These are phyloP conservation scores for Phialemonium atrogriseum DNA, from an alignment of 2,329 filamentous ascomycete species.

Conservation along the genomic window DNA sequence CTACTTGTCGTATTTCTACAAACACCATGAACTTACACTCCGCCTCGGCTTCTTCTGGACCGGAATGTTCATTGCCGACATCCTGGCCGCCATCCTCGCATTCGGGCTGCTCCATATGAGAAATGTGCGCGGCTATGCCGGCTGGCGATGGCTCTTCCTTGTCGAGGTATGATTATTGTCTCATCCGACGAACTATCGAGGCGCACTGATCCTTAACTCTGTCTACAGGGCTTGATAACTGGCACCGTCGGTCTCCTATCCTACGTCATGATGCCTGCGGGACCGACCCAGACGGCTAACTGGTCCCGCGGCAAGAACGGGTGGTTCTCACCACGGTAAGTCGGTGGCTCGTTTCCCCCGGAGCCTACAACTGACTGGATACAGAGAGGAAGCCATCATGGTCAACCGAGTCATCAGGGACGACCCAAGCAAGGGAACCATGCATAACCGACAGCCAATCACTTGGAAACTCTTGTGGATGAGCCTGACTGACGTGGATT, in stretches of 20 bases:
- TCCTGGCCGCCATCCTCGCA: constrained; percentile 27
- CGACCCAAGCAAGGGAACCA: constrained; percentile 49
- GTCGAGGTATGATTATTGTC: constrained; percentile 42
- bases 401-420: constrained; percentile 52
- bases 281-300: constrained; percentile 41
- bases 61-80: constrained; percentile 29
- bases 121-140: constrained; percentile 23
- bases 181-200: too few species aligned
- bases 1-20: too few species aligned
- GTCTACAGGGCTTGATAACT: constrained; percentile 29
- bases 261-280: constrained; percentile 46
- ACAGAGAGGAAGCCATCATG: constrained; percentile 50
- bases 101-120: constrained; percentile 30
- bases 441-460: constrained; percentile 53
- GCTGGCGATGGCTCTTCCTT: constrained; percentile 44
- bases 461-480: constrained; percentile 40
- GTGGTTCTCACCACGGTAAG: constrained; percentile 47
- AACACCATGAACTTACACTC: constrained; percentile 28
- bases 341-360: not conserved
- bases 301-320: constrained; percentile 45
- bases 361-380: rapidly evolving
- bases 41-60: constrained; percentile 32
- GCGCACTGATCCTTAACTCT: too few species aligned
- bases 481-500: too few species aligned
- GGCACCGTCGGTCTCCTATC: constrained; percentile 41